Evolutionary conservation across 2,329 filamentous ascomycete species (phyloP).

Genomic region (Whalleya microplaca): DNA sequence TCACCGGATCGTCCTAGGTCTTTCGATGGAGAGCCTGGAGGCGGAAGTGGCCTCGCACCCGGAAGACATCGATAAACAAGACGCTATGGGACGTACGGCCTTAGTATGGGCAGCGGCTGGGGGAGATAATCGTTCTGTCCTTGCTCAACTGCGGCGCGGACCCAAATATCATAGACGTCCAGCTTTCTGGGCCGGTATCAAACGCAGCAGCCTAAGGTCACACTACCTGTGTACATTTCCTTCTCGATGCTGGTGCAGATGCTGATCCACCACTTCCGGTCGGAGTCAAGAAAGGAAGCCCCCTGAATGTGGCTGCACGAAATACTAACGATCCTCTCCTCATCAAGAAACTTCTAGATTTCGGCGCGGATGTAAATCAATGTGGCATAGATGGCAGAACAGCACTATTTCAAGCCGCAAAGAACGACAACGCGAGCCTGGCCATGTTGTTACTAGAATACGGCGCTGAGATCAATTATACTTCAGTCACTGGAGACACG

Average conservation of each 20-base stretch:
- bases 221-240: slow-evolving; percentile 19
- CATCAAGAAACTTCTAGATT: slow-evolving; percentile 37
- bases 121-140: slow-evolving; percentile 17
- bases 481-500: slow-evolving; percentile 32
- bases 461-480: slow-evolving; percentile 39
- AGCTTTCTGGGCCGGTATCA: slow-evolving; percentile 26
- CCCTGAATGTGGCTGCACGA: slow-evolving; percentile 38
- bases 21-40: slow-evolving; percentile 14
- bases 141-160: slow-evolving; percentile 17
- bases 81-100: slow-evolving; percentile 25
- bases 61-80: slow-evolving; percentile 18
- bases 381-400: slow-evolving; percentile 37
- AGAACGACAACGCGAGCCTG: slow-evolving; percentile 35
- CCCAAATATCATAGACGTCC: slow-evolving; percentile 28
- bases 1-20: slow-evolving; percentile 25
- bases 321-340: slow-evolving; percentile 34
- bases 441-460: slow-evolving; percentile 40
- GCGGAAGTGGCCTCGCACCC: slow-evolving; percentile 13
- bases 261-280: slow-evolving; percentile 32
- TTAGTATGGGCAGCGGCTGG: slow-evolving; percentile 28
- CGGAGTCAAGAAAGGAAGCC: slow-evolving; percentile 34
- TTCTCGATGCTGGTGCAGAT: slow-evolving; percentile 28
- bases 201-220: slow-evolving; percentile 27
- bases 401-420: slow-evolving; percentile 37
- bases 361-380: slow-evolving; percentile 35